Evolutionary conservation across 495 filamentous ascomycete species (phyloP).

Genomic region (Cercophora scortea): DNA sequence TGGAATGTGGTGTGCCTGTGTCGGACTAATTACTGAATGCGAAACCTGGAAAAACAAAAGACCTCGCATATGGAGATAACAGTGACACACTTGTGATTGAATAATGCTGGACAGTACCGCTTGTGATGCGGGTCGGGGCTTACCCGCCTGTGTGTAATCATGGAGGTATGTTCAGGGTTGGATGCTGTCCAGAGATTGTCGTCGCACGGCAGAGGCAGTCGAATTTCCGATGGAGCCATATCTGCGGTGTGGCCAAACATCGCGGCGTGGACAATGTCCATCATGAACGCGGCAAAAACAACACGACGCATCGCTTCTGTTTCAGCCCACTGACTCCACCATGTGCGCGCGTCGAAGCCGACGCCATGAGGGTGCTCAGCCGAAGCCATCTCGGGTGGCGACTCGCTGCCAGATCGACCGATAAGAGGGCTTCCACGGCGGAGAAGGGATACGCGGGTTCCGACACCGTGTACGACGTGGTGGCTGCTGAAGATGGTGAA

Average conservation of each 20-base stretch:
- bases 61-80: too few species aligned
- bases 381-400: constrained; percentile 60
- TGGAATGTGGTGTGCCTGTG: too few species aligned
- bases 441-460: constrained; percentile 51
- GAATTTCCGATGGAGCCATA: constrained; percentile 94
- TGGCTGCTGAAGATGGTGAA: constrained; percentile 53
- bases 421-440: constrained; percentile 87
- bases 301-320: constrained; percentile 86
- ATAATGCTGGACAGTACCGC: too few species aligned
- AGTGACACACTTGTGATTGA: too few species aligned
- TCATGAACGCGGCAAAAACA: constrained; percentile 90
- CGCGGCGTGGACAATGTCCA: constrained; percentile 89
- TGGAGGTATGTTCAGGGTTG: constrained; percentile 70
- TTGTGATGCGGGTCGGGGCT: too few species aligned
- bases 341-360: constrained; percentile 65
- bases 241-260: constrained; percentile 97
- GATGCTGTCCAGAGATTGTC: constrained; percentile 90
- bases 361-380: constrained; percentile 41
- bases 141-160: too few species aligned
- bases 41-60: too few species aligned
- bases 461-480: constrained; percentile 32
- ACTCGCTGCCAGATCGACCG: constrained; percentile 79
- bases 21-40: too few species aligned
- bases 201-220: constrained; percentile 88
- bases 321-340: constrained; percentile 93